Evolutionary conservation across 495 filamentous ascomycete species (phyloP).

Genomic region (Talaromyces wortmannii): DNA sequence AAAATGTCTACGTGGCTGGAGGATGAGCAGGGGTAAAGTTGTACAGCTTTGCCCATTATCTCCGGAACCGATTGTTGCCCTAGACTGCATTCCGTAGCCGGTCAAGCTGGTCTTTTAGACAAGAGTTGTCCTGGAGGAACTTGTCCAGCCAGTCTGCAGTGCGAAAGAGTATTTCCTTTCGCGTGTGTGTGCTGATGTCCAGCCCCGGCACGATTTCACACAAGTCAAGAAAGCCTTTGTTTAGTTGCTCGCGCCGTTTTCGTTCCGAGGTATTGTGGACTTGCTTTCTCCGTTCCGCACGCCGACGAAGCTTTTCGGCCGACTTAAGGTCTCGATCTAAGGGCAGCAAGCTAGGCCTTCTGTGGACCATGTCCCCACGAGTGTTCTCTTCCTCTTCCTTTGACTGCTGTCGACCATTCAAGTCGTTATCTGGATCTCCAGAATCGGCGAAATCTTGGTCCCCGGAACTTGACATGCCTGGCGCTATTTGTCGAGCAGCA

Average conservation of each 20-base stretch:
- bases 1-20: no score
- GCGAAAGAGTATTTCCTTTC: background rate
- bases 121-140: background rate
- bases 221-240: background rate
- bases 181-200: background rate
- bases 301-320: background rate
- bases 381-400: no score
- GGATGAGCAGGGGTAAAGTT: no score
- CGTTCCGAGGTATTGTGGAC: background rate
- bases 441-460: no score
- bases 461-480: no score
- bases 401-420: no score
- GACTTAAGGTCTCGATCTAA: background rate
- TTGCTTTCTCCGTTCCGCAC: background rate
- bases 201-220: background rate
- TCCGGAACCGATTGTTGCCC: no score
- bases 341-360: no score
- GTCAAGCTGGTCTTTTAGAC: background rate
- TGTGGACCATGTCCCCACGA: no score
- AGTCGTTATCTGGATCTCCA: no score
- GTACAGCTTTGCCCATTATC: no score
- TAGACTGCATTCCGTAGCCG: background rate
- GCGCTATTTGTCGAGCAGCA: background rate
- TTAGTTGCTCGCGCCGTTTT: background rate
- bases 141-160: background rate